A percentile compares a stretch with the other conserved stretches of the same genome.
These are phyloP conservation scores for Cercospora nicotianae DNA, from an alignment of 2,329 filamentous ascomycete genomes.

Conservation along the genomic window DNA sequence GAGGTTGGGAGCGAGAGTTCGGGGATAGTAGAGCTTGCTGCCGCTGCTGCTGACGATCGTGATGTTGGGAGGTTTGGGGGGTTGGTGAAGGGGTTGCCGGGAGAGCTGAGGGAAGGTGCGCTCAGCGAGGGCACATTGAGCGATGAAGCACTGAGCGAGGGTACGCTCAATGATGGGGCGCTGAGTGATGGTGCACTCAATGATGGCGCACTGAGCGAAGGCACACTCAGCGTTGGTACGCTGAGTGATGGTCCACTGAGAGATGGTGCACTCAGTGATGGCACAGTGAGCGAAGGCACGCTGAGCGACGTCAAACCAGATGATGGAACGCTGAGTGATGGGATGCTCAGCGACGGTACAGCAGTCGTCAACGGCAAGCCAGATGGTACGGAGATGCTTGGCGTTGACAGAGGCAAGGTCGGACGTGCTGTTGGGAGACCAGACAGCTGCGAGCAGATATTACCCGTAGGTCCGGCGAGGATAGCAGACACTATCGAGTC, in stretches of 20 bases:
- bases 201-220: neutral
- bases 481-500: conserved; percentile 5
- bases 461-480: conserved; percentile 2
- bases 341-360: neutral
- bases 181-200: neutral
- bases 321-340: neutral
- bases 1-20: conserved; percentile 23
- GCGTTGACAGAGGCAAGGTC: neutral
- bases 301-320: neutral
- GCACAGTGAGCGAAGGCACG: neutral
- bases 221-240: neutral
- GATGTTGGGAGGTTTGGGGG: neutral
- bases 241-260: neutral
- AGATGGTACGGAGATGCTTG: neutral
- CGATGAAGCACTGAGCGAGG: neutral
- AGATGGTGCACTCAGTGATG: neutral
- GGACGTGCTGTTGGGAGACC: neutral
- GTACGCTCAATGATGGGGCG: neutral
- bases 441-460: conserved; percentile 3
- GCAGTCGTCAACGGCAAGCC: neutral
- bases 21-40: conserved; percentile 1
- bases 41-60: neutral
- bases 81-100: conserved; percentile 11
- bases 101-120: neutral
- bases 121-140: neutral